Evolutionary conservation across 2,329 filamentous ascomycete genomes (phyloP).

Genomic region (Hymenotorrendiella dingleyae): DNA sequence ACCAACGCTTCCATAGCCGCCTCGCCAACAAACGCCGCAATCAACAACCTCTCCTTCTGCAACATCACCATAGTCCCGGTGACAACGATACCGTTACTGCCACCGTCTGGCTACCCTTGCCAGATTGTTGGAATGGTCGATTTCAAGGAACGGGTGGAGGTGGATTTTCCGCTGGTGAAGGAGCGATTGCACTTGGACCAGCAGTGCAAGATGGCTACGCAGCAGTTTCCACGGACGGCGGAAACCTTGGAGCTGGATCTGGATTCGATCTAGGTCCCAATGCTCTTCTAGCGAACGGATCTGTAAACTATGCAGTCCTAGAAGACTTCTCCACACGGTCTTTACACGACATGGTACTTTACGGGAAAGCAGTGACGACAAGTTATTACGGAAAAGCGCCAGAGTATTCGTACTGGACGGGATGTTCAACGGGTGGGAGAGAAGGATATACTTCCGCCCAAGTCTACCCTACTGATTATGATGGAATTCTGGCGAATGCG

Average conservation of each 20-base stretch:
- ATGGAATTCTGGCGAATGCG: conserved; percentile 36
- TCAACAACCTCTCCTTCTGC: not conserved
- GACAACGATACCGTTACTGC: not conserved
- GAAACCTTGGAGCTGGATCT: too few relatives aligned
- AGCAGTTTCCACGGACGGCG: not conserved
- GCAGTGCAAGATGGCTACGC: not conserved
- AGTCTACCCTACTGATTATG: conserved; percentile 32
- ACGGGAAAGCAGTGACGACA: conserved; percentile 31
- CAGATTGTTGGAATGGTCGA: not conserved
- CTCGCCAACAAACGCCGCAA: not conserved
- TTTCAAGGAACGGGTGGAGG: not conserved
- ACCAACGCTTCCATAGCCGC: not conserved
- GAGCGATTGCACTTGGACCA: not conserved
- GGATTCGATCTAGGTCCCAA: too few relatives aligned
- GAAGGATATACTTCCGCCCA: conserved; percentile 35
- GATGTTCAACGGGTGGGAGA: conserved; percentile 35
- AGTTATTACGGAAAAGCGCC: conserved; percentile 31
- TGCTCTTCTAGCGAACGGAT: not conserved
- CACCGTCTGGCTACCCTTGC: not conserved
- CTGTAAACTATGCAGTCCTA: not conserved
- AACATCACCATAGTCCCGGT: not conserved
- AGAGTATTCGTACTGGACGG: conserved; percentile 34
- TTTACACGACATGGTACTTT: conserved; percentile 29
- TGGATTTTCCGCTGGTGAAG: not conserved
- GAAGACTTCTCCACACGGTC: conserved; percentile 32